Evolutionary conservation across 83 land plant species (phyloP), one percentile per base, ranked within the genome.

Genomic region (Larix sibirica): DNA sequence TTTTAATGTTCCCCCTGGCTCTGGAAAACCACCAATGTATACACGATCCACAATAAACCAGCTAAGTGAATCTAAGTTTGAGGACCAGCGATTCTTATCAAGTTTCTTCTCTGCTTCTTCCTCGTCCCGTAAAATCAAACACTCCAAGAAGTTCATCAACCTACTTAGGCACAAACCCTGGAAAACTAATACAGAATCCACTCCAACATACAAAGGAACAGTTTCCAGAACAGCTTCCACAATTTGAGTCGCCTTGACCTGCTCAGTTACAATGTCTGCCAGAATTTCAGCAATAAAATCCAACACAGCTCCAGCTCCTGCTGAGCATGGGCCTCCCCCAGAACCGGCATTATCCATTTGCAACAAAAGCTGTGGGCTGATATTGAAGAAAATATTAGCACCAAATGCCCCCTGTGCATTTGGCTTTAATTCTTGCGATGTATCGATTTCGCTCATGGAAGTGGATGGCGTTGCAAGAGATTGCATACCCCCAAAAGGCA

Each of bases 201-300:
- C 82, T 80, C 91, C 95, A 81, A 94, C 91, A 85, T 83, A 89
- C 13, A 92, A 68, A 38, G 99, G 99, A 81, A 87, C 98, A 81
- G 90, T 87, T 83, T 95, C 99, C 86, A 98, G 85, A 21, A 96
- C 87, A 28, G 86, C 81, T 84, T 98, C 99, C 20, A 98, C 84
- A 62, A 86, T 71, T 44, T 61, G 85, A 9, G 90, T 81, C 18
- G 95, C 97, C 85, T 95, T 98, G n/a, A 90, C 78, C 59, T 93
- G 98, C 69, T 96, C 99, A 40, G 96, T 86, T 61, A 96, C 71
- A 33, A 92, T 82, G 81, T 95, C 97, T 65, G 99, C 93, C 81
- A 98, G 89, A 81, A 98, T 92, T 88, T 95, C 97, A 36, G 99
- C 99, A 81, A 98, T 86, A 81, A 98, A 91, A 88, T 98, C 99